Evolutionary conservation across 352 stramenopile genomes (phyloP), one percentile per base, ranked within the genome.

Genomic region (Salisapilia sapeloensis): DNA sequence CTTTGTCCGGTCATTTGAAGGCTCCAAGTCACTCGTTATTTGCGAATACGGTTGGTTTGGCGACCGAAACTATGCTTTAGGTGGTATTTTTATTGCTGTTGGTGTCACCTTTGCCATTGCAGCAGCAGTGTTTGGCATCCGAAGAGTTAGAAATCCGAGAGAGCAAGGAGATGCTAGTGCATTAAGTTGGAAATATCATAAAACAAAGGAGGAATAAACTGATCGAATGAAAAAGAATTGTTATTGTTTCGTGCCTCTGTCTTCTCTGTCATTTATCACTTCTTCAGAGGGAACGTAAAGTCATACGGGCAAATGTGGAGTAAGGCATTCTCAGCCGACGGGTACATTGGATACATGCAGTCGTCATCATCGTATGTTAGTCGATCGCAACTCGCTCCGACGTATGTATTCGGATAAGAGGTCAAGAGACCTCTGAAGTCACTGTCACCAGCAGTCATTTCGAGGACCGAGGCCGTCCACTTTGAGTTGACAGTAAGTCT

Each of bases 361-460:
- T n/a, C n/a, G n/a, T n/a, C n/a, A n/a, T n/a, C n/a, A n/a, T n/a
- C n/a, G n/a, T n/a, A n/a, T n/a, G n/a, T n/a, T n/a, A n/a, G n/a
- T n/a, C n/a, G n/a, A n/a, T n/a, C n/a, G 42, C 62, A 82, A 33
- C 66, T 82, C 28, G 61, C 77, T 24, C 66, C 60, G 0, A 82
- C 59, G 35, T 82, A 82, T 30, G 66, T 77, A 29, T 67, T 71
- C 11, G 62, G 33, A 18, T 53, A 67, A 20, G 38, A 42, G 18
- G 40, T 61, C 26, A 82, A 48, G 34, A 69, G 46, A 5, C 48
- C 46, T 0, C 6, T 44, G n/a, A n/a, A n/a, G n/a, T n/a, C n/a
- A n/a, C n/a, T n/a, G n/a, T n/a, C n/a, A n/a, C n/a, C n/a, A n/a
- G n/a, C n/a, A n/a, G n/a, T n/a, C n/a, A n/a, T n/a, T n/a, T n/a